These are phyloP conservation scores for Sporisorium reilianum DNA, from an alignment of 1,284 basidiomycete genomes.

Conservation along the genomic window DNA sequence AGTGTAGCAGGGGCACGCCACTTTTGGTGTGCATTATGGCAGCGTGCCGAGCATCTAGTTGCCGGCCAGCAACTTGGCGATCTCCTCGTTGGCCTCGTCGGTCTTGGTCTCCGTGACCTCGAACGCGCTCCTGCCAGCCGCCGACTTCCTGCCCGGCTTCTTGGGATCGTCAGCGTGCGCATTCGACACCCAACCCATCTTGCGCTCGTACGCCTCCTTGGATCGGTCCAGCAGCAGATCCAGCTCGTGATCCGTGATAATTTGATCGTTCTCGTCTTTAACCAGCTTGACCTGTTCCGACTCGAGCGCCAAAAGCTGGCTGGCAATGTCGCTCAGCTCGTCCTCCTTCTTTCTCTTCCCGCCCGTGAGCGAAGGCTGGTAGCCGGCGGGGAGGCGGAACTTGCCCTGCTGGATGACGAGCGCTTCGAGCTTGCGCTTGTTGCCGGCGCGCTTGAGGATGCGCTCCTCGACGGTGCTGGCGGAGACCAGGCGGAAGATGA, in stretches of 20 bases:
- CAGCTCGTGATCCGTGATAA: constrained; percentile 83
- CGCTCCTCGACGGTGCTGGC: constrained; percentile 86
- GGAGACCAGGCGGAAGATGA: constrained; percentile 82
- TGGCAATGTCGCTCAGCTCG: constrained; percentile 74
- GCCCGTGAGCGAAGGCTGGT: constrained; percentile 71
- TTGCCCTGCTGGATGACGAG: constrained; percentile 90
- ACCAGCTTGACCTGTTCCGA: constrained; percentile 91
- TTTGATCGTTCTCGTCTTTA: constrained; percentile 76
- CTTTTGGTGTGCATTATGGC: too few species aligned
- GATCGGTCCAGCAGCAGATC: constrained; percentile 84
- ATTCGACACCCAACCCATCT: constrained; percentile 78
- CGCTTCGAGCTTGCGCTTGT: constrained; percentile 89
- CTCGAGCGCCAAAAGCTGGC: constrained; percentile 82
- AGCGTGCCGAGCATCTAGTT: too few species aligned
- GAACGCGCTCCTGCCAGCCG: constrained; percentile 75
- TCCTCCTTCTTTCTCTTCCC: constrained; percentile 65
- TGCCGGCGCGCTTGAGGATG: constrained; percentile 87
- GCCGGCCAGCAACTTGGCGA: constrained; percentile 73
- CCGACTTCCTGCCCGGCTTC: constrained; percentile 20
- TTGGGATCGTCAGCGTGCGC: constrained; percentile 17
- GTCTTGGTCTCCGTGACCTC: constrained; percentile 82
- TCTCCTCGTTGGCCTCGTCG: constrained; percentile 78
- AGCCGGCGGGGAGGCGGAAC: constrained; percentile 48
- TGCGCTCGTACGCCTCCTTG: constrained; percentile 81
- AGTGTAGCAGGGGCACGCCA: too few species aligned